Conservation (phyloP, 345 rosid genomes). For the Salix caprea region DNA sequence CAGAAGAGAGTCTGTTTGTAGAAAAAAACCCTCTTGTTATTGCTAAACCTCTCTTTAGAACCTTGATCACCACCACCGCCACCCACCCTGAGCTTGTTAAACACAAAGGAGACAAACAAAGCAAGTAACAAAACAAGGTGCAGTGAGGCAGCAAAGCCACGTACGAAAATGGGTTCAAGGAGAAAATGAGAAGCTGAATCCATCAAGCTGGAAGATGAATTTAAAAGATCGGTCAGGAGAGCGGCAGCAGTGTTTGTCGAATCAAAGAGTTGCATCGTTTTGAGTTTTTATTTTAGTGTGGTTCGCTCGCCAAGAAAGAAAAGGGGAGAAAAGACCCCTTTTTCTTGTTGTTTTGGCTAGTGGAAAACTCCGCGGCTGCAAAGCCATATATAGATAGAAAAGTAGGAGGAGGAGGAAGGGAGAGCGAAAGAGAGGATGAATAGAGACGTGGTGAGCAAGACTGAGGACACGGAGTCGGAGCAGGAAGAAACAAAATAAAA, state of each 20-base stretch:
- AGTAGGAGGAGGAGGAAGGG: not conserved
- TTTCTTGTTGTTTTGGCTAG: too few relatives aligned
- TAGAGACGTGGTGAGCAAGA: conserved; percentile 31
- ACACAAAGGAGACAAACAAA: conserved; percentile 32
- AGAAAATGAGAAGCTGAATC: conserved; percentile 29
- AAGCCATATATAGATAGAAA: not conserved
- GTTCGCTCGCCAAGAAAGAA: not conserved
- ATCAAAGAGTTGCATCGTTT: conserved; percentile 28
- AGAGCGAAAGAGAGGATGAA: conserved; percentile 5
- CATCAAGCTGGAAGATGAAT: conserved; percentile 16
- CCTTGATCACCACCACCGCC: conserved; percentile 20
- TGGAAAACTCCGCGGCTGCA: not conserved
- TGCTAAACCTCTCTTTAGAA: conserved; percentile 15
- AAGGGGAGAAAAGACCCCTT: too few relatives aligned
- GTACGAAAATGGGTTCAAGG: conserved; percentile 35
- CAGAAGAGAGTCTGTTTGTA: conserved; percentile 44
- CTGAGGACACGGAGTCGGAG: conserved; percentile 5
- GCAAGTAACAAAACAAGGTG: conserved; percentile 41
- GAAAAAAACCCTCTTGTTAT: conserved; percentile 3
- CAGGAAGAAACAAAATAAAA: not conserved
- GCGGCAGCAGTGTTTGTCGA: conserved; percentile 16
- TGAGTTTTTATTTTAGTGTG: not conserved
- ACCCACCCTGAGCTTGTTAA: conserved; percentile 26
- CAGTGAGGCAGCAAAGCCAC: conserved; percentile 37
- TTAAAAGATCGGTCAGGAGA: conserved; percentile 12